These are phyloP conservation scores for Durusdinium trenchii DNA, from an alignment of 73 alveolate species.

Conservation along the genomic window DNA sequence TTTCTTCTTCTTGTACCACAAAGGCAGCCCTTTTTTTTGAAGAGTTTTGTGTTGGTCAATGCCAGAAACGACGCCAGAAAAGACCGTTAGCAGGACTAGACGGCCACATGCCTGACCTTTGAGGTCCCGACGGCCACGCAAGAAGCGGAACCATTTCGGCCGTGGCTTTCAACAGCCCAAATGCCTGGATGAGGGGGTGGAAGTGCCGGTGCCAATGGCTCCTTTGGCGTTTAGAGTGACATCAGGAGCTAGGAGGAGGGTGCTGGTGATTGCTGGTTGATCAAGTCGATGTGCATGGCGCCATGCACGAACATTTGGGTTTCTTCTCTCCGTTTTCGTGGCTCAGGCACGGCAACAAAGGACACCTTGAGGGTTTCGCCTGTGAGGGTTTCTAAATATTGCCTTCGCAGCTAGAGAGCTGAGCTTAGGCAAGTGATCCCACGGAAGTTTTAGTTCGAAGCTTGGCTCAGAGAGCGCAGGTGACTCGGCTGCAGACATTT, in stretches of 20 bases:
- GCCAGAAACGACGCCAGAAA: neutral
- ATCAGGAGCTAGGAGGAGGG: neutral
- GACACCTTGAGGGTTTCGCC: neutral
- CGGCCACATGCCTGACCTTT: neutral
- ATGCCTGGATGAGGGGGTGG: constrained; percentile 88
- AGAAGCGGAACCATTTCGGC: constrained; percentile 58
- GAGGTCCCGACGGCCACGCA: constrained; percentile 53
- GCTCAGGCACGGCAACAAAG: neutral
- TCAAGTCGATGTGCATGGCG: neutral
- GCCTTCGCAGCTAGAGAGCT: no score
- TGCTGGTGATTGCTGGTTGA: neutral
- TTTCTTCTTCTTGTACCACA: neutral
- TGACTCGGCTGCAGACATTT: neutral
- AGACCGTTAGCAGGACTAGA: neutral
- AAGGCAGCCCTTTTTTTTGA: neutral
- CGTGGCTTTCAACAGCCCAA: constrained; percentile 58
- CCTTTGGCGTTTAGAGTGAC: no score
- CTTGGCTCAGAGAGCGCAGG: constrained; percentile 47
- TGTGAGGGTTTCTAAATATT: neutral
- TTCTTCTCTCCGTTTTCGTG: neutral
- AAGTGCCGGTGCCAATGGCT: constrained; percentile 1
- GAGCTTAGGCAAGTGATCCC: constrained; percentile 68
- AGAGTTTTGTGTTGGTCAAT: neutral
- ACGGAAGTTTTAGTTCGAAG: constrained; percentile 45
- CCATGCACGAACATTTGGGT: neutral